A percentile compares a stretch with the other conserved stretches of the same genome.
Evolutionary conservation across 495 filamentous ascomycete species (phyloP).

Genomic region (Darksidea phi): DNA sequence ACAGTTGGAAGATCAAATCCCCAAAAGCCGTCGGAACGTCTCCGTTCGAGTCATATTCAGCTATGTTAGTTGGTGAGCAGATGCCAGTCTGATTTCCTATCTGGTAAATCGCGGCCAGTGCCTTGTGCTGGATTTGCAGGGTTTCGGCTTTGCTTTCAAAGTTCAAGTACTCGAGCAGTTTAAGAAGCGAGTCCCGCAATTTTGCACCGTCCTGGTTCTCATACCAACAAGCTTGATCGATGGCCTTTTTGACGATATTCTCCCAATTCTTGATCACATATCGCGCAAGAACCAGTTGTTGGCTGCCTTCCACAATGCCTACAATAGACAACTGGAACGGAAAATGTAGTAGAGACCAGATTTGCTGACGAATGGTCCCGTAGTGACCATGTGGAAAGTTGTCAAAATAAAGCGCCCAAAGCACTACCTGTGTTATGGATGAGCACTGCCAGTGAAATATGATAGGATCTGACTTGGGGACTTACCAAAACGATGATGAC

Average conservation of each 20-base stretch:
- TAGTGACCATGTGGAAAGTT: constrained; percentile 35
- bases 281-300: constrained; percentile 32
- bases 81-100: constrained; percentile 28
- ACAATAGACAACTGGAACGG: constrained; percentile 35
- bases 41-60: constrained; percentile 1
- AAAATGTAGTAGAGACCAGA: constrained; percentile 36
- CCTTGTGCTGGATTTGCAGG: not conserved
- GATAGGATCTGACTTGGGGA: not conserved
- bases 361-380: constrained; percentile 35
- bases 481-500: constrained; percentile 34
- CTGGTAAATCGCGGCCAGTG: not conserved
- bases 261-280: constrained; percentile 26
- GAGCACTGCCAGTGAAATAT: not conserved
- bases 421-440: constrained; percentile 14
- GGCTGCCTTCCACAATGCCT: constrained; percentile 34
- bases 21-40: constrained; percentile 8
- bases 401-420: constrained; percentile 35
- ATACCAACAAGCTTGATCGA: constrained; percentile 15
- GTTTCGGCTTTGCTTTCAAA: constrained; percentile 30
- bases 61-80: constrained; percentile 18
- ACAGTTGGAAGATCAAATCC: constrained; percentile 6
- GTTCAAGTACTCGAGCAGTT: constrained; percentile 26
- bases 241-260: constrained; percentile 23
- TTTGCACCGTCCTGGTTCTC: constrained; percentile 27
- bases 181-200: constrained; percentile 9